Conservation (phyloP, 768 basidiomycete species). For the Phlebiopsis gigantea region DNA sequence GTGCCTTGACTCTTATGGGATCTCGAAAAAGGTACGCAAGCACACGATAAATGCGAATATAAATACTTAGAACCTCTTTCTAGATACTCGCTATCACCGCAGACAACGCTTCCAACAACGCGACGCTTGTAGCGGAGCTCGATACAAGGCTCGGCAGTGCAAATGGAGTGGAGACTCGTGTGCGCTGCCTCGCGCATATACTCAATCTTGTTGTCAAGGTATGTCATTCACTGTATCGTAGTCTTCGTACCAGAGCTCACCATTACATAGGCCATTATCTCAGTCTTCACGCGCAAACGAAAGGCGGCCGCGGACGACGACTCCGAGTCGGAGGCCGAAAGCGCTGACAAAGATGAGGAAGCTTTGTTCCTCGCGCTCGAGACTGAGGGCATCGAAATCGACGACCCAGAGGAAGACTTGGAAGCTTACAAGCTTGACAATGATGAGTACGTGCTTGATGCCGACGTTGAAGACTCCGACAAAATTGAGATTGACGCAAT, state of each 20-base stretch:
- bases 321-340: conserved; percentile 3
- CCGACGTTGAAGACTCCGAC: not conserved
- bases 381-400: too few species aligned
- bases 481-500: not conserved
- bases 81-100: conserved; percentile 23
- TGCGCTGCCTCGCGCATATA: conserved; percentile 29
- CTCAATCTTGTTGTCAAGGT: conserved; percentile 28
- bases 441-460: not conserved
- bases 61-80: not conserved
- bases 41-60: not conserved
- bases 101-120: conserved; percentile 34
- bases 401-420: not conserved
- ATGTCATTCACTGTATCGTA: not conserved
- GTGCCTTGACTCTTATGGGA: conserved; percentile 6
- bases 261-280: conserved; percentile 20
- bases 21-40: conserved; percentile 6
- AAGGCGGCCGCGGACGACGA: conserved; percentile 8
- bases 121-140: conserved; percentile 22
- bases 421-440: not conserved
- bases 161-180: not conserved
- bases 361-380: not conserved
- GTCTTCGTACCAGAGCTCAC: not conserved
- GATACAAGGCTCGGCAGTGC: not conserved
- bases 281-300: conserved; percentile 11
- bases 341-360: conserved; percentile 1